These are phyloP conservation scores for Dactylella cylindrospora DNA, from an alignment of 2,329 filamentous ascomycete genomes.

Conservation along the genomic window DNA sequence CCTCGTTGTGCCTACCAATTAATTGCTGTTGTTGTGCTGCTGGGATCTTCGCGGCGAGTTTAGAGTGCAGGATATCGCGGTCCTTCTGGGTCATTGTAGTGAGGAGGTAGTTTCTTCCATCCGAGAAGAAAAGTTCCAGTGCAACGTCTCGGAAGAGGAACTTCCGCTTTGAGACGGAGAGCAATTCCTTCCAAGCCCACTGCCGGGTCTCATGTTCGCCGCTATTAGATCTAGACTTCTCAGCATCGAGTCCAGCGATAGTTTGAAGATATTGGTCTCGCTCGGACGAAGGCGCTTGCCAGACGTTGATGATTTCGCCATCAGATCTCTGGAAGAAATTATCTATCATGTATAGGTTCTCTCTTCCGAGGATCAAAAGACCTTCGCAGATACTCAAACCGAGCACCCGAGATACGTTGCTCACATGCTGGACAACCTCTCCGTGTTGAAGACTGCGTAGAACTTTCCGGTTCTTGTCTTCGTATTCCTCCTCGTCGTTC, in stretches of 20 bases:
- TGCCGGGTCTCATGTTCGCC: slow-evolving; percentile 78
- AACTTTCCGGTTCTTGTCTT: slow-evolving; percentile 97
- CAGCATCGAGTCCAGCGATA: slow-evolving; percentile 70
- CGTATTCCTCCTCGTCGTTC: slow-evolving; percentile 76
- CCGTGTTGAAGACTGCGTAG: slow-evolving; percentile 89
- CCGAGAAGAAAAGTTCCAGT: slow-evolving; percentile 96
- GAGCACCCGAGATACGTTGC: slow-evolving; percentile 91
- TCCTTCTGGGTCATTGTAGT: slow-evolving; percentile 73
- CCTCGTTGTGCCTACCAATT: slow-evolving; percentile 70
- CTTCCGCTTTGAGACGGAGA: slow-evolving; percentile 91
- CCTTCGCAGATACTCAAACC: slow-evolving; percentile 93
- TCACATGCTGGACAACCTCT: slow-evolving; percentile 88
- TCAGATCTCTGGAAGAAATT: slow-evolving; percentile 94
- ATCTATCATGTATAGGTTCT: slow-evolving; percentile 89
- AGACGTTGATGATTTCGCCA: slow-evolving; percentile 94
- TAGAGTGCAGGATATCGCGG: slow-evolving; percentile 77
- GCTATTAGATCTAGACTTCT: slow-evolving; percentile 61
- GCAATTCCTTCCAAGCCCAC: slow-evolving; percentile 92
- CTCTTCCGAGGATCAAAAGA: slow-evolving; percentile 87
- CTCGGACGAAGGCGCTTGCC: slow-evolving; percentile 88
- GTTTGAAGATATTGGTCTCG: slow-evolving; percentile 94
- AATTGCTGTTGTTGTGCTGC: slow-evolving; percentile 65
- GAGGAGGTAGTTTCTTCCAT: slow-evolving; percentile 90
- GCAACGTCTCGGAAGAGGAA: slow-evolving; percentile 95
- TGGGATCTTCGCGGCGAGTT: slow-evolving; percentile 70